phyloP scores from a whole-genome alignment of 129 eudicot species.

The Lonicera japonica region DNA sequence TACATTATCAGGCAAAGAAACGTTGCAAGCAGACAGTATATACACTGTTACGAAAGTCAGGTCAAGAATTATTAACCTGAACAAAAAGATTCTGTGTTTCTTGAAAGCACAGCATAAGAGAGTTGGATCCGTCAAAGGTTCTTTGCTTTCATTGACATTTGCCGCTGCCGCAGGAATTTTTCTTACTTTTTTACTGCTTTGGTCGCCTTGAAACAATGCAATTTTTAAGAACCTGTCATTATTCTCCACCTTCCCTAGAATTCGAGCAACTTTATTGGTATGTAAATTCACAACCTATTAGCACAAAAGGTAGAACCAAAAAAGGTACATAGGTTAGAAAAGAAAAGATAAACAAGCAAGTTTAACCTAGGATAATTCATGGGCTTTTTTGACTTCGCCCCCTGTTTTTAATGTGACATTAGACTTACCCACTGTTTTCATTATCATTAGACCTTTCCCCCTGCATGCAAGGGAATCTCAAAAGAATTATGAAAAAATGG shows the following conservation, averaged over 20 bases:
- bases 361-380: neutral
- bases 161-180: constrained; percentile 89
- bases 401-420: too few relatives aligned
- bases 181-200: constrained; percentile 76
- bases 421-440: too few relatives aligned
- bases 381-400: too few relatives aligned
- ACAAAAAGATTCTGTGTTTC: constrained; percentile 85
- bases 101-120: constrained; percentile 93
- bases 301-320: neutral
- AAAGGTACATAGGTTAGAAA: constrained; percentile 1
- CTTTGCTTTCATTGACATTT: constrained; percentile 91
- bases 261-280: constrained; percentile 79
- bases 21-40: neutral
- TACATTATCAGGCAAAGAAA: neutral
- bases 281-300: constrained; percentile 81
- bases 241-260: constrained; percentile 95
- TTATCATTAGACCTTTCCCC: too few relatives aligned
- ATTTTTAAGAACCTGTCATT: constrained; percentile 88
- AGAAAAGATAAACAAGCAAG: neutral
- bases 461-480: too few relatives aligned
- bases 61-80: constrained; percentile 44
- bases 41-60: neutral
- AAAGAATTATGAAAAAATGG: too few relatives aligned
- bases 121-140: constrained; percentile 88
- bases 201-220: constrained; percentile 95